phyloP scores from a whole-genome alignment of 495 filamentous ascomycete species.

The Glonium stellatum region DNA sequence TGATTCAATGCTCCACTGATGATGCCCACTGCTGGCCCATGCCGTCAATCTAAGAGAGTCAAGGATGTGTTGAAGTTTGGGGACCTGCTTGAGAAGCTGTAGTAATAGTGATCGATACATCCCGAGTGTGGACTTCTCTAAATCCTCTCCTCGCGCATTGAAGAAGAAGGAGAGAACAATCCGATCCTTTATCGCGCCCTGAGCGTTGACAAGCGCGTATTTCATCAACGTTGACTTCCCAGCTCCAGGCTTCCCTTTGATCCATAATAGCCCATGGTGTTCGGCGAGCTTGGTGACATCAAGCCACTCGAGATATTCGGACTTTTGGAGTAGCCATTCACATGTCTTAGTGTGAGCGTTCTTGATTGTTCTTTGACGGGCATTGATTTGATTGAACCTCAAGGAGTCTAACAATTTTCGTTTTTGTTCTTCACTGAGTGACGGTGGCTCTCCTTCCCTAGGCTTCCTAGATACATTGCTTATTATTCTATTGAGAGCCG shows the following conservation, averaged over 20 bases:
- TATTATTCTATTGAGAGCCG: conserved; percentile 12
- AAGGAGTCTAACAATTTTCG: conserved; percentile 14
- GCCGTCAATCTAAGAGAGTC: conserved; percentile 13
- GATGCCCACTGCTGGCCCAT: conserved; percentile 2
- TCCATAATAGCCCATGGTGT: conserved; percentile 27
- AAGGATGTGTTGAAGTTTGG: conserved; percentile 7
- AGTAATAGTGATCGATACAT: conserved; percentile 18
- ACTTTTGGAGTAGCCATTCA: conserved; percentile 24
- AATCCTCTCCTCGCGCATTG: conserved; percentile 34
- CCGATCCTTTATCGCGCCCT: conserved; percentile 10
- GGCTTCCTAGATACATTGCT: too few species aligned
- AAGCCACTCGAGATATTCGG: conserved; percentile 21
- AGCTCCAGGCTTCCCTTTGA: conserved; percentile 28
- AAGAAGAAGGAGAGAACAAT: conserved; percentile 39
- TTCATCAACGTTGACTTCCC: conserved; percentile 31
- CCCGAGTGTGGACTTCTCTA: conserved; percentile 23
- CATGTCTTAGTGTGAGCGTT: conserved; percentile 34
- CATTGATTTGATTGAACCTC: conserved; percentile 25
- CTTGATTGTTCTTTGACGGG: conserved; percentile 37
- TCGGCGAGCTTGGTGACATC: conserved; percentile 9
- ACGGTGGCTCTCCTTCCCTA: not conserved
- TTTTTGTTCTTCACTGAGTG: conserved; percentile 3
- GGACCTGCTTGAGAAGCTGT: conserved; percentile 20
- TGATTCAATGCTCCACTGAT: conserved; percentile 14
- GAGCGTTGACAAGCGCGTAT: conserved; percentile 3